Evolutionary conservation across 2,329 filamentous ascomycete genomes (phyloP).

Genomic region (Arthrobotrys megalospora): DNA sequence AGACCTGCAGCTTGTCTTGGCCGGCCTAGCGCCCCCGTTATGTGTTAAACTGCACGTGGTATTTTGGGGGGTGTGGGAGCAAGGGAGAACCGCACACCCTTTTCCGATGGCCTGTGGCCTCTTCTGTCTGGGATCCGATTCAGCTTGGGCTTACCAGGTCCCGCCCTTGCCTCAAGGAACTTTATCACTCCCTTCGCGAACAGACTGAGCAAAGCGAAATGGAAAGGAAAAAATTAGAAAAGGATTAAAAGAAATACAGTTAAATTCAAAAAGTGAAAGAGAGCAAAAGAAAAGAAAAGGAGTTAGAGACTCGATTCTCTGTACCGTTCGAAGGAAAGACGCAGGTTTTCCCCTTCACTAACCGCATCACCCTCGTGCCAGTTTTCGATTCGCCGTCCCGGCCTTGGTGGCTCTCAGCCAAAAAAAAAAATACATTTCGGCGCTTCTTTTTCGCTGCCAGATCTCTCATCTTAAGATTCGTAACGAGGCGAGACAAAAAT

Average conservation of each 20-base stretch:
- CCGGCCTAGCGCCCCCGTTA: slow-evolving; percentile 57
- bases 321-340: not conserved
- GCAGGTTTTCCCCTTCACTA: slow-evolving; percentile 30
- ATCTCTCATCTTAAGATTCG: slow-evolving; percentile 33
- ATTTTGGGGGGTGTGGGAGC: slow-evolving; percentile 43
- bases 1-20: slow-evolving; percentile 34
- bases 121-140: slow-evolving; percentile 49
- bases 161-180: slow-evolving; percentile 47
- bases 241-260: not conserved
- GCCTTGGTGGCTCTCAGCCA: not conserved
- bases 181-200: slow-evolving; percentile 33
- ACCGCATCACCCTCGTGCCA: slow-evolving; percentile 33
- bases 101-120: slow-evolving; percentile 56
- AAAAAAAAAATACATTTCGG: slow-evolving; percentile 22
- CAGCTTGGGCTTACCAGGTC: slow-evolving; percentile 43
- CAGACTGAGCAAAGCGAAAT: slow-evolving; percentile 8
- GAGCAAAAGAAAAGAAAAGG: slow-evolving; percentile 20
- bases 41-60: slow-evolving; percentile 60
- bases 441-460: slow-evolving; percentile 21
- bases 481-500: slow-evolving; percentile 46
- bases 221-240: slow-evolving; percentile 13
- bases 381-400: slow-evolving; percentile 29
- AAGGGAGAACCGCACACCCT: slow-evolving; percentile 51
- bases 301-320: not conserved
- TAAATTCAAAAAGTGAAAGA: slow-evolving; percentile 9